These are phyloP conservation scores for Talaromyces sp. DNA, from an alignment of 2,329 filamentous ascomycete genomes.

Conservation along the genomic window DNA sequence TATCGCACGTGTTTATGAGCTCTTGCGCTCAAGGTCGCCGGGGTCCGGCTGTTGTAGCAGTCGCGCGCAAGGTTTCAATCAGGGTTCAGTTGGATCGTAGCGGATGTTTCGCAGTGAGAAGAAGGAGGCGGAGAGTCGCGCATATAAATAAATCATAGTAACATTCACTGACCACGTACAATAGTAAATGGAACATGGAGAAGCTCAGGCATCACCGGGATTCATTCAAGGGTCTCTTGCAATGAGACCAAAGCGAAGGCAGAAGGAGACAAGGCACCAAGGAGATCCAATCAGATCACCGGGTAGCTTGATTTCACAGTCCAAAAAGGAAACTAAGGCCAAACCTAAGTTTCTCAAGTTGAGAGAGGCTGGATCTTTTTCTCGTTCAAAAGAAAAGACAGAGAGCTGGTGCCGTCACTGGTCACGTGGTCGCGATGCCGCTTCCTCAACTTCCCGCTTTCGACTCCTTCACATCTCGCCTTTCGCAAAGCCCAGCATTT, in stretches of 20 bases:
- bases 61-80: conserved; percentile 1
- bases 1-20: too few species aligned
- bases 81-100: neutral
- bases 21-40: neutral
- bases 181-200: neutral
- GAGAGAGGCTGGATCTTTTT: neutral
- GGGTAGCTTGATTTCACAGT: neutral
- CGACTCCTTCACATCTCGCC: conserved; percentile 3
- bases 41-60: neutral
- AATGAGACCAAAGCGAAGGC: neutral
- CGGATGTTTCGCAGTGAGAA: neutral
- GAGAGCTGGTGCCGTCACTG: conserved; percentile 14
- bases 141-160: conserved; percentile 1
- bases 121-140: neutral
- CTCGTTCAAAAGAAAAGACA: conserved; percentile 2
- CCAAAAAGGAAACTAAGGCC: neutral
- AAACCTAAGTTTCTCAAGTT: neutral
- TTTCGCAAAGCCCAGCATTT: neutral
- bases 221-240: conserved; percentile 2
- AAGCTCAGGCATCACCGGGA: conserved; percentile 7
- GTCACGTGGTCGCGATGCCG: conserved; percentile 14
- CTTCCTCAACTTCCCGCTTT: conserved; percentile 8
- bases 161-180: neutral
- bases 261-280: neutral
- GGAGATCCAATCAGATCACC: neutral